phyloP scores from a whole-genome alignment of 345 rosid genomes.

The Pseudoturritis turrita region DNA sequence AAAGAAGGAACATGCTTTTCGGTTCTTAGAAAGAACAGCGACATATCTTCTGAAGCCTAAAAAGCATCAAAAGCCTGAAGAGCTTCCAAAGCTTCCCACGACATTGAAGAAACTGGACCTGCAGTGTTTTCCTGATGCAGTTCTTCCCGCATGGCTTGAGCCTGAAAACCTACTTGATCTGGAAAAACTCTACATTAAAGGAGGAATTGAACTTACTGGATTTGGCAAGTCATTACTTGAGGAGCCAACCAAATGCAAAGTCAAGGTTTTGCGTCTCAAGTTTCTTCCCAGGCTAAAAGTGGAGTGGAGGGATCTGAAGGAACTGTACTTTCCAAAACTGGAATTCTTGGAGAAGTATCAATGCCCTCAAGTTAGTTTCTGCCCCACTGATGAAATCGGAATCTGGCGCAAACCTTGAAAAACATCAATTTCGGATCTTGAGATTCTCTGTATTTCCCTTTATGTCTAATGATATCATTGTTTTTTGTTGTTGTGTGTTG shows the following conservation, averaged over 20 bases:
- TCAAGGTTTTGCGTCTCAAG: constrained; percentile 26
- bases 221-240: background rate
- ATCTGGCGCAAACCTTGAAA: constrained; percentile 17
- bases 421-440: too few relatives aligned
- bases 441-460: background rate
- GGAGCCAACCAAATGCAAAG: background rate
- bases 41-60: background rate
- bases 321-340: constrained; percentile 13
- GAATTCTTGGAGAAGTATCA: constrained; percentile 21
- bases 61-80: too few relatives aligned
- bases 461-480: background rate
- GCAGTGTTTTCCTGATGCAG: constrained; percentile 24
- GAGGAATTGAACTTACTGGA: constrained; percentile 27
- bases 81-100: constrained; percentile 17
- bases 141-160: constrained; percentile 21
- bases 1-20: too few relatives aligned
- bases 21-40: background rate
- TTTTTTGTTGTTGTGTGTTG: background rate
- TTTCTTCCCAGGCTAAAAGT: constrained; percentile 24
- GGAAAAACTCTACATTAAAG: constrained; percentile 35
- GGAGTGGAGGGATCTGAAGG: constrained; percentile 21
- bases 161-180: background rate
- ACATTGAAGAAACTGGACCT: constrained; percentile 34
- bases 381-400: constrained; percentile 26
- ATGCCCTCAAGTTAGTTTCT: constrained; percentile 26